Evolutionary conservation across 305 asterid species (phyloP).

Genomic region (Fraxinus floribunda): DNA sequence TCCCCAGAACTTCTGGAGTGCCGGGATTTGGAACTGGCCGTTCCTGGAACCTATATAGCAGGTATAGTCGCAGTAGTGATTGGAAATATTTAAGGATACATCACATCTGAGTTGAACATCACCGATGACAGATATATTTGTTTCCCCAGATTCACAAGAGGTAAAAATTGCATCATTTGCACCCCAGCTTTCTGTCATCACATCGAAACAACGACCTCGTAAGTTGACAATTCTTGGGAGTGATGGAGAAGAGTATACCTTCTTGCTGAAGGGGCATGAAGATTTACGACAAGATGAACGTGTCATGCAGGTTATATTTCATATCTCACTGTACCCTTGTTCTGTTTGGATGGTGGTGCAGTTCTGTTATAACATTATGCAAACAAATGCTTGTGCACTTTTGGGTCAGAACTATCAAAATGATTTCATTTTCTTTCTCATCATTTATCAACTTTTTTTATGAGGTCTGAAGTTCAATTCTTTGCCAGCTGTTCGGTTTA

Average conservation of each 20-base stretch:
- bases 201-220: conserved; percentile 98
- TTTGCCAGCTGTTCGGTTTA: conserved; percentile 84
- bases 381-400: not conserved
- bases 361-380: conserved; percentile 16
- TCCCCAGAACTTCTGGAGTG: conserved; percentile 92
- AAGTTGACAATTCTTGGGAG: conserved; percentile 94
- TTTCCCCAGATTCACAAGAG: conserved; percentile 73
- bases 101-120: not conserved
- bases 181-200: conserved; percentile 94
- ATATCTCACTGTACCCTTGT: not conserved
- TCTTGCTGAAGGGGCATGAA: conserved; percentile 95
- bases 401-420: not conserved
- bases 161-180: conserved; percentile 93
- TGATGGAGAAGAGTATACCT: conserved; percentile 95
- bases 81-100: not conserved
- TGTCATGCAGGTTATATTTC: conserved; percentile 86
- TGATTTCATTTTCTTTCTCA: conserved; percentile 14
- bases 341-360: conserved; percentile 2
- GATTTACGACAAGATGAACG: conserved; percentile 99
- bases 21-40: conserved; percentile 89
- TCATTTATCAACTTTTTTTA: conserved; percentile 15
- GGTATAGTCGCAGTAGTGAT: conserved; percentile 44
- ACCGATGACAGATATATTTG: conserved; percentile 2
- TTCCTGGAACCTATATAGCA: conserved; percentile 97
- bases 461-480: conserved; percentile 27